These are phyloP conservation scores for Penicillium sp. DNA, from an alignment of 2,329 filamentous ascomycete genomes.

Conservation along the genomic window DNA sequence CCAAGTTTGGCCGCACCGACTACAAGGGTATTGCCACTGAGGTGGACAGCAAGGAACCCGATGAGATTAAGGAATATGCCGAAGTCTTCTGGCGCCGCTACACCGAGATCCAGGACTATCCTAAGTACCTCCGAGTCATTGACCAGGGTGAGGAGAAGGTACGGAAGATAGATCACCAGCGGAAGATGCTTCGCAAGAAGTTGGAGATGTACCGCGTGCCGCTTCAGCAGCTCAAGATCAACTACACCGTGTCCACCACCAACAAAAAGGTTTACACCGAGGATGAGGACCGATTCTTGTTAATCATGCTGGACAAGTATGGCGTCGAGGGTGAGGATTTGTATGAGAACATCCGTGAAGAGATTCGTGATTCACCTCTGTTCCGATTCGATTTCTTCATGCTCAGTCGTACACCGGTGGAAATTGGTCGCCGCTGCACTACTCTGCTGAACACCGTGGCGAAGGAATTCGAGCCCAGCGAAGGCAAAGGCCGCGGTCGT, in stretches of 20 bases:
- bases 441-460: conserved; percentile 92
- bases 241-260: conserved; percentile 96
- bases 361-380: conserved; percentile 88
- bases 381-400: conserved; percentile 99
- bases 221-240: conserved; percentile 95
- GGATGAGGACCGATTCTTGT: conserved; percentile 91
- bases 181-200: conserved; percentile 91
- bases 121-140: conserved; percentile 83
- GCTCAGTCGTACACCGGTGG: conserved; percentile 85
- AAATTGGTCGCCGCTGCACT: conserved; percentile 87
- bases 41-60: conserved; percentile 81
- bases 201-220: conserved; percentile 96
- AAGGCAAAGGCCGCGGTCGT: conserved; percentile 63
- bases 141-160: conserved; percentile 90
- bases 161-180: conserved; percentile 84
- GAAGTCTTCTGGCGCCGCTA: conserved; percentile 97
- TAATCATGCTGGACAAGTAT: conserved; percentile 88
- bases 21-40: conserved; percentile 83
- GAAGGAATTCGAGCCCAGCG: conserved; percentile 84
- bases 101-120: conserved; percentile 82
- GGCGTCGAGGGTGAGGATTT: conserved; percentile 88
- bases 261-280: conserved; percentile 99
- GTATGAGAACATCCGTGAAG: conserved; percentile 93
- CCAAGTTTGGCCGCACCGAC: conserved; percentile 83
- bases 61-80: conserved; percentile 86